Conservation (phyloP, 2,329 filamentous ascomycete species). For the Huntiella decipiens region DNA sequence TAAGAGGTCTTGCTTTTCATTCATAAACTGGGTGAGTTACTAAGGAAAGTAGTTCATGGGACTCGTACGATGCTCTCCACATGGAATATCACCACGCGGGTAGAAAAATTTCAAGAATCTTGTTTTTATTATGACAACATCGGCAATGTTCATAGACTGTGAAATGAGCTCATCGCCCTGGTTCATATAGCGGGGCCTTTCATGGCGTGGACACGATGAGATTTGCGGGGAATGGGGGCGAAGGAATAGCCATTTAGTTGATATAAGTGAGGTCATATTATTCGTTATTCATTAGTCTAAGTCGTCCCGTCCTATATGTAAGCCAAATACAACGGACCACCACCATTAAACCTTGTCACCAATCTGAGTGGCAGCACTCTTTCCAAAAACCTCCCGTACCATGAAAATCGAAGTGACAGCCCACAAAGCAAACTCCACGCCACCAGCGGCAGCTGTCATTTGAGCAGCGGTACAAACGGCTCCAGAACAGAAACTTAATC, state of each 20-base stretch:
- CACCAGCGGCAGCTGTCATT: constrained; percentile 34
- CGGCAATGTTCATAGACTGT: not conserved
- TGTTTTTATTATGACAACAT: not conserved
- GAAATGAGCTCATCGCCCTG: constrained; percentile 5
- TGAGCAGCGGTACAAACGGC: constrained; percentile 36
- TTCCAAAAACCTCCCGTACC: constrained; percentile 26
- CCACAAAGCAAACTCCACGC: constrained; percentile 36
- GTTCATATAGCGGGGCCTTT: not conserved
- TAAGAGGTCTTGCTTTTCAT: too few relatives aligned
- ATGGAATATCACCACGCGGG: too few relatives aligned
- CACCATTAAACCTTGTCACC: too few relatives aligned
- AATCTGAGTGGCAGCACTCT: not conserved
- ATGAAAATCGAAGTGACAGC: constrained; percentile 26
- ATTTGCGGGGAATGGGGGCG: too few relatives aligned
- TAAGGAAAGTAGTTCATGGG: too few relatives aligned
- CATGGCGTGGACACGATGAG: too few relatives aligned
- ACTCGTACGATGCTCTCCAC: too few relatives aligned
- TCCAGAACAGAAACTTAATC: constrained; percentile 37
- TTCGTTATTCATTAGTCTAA: too few relatives aligned
- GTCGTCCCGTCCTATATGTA: not conserved
- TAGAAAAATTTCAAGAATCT: too few relatives aligned
- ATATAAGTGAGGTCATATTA: too few relatives aligned
- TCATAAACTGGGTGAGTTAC: too few relatives aligned
- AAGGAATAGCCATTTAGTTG: too few relatives aligned
- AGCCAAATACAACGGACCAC: not conserved